phyloP scores from a whole-genome alignment of 1,284 basidiomycete genomes.

The Filobasidium uniguttulatum region DNA sequence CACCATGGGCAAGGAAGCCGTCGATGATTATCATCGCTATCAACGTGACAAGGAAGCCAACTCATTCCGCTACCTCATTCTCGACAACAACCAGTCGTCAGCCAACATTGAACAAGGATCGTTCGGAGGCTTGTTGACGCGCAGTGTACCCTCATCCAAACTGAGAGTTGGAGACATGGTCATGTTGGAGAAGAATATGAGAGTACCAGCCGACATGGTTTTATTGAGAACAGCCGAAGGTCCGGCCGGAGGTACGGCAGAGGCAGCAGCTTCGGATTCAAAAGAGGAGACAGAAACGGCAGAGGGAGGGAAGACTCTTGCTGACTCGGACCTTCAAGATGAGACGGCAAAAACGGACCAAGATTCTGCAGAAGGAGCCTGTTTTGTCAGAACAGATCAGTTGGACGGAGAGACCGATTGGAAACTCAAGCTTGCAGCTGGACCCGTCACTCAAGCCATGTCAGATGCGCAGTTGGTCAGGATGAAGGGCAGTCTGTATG shows the following conservation, averaged over 20 bases:
- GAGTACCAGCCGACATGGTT: constrained; percentile 89
- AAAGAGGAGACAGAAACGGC: background rate
- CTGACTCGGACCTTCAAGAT: too few relatives aligned
- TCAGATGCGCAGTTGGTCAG: constrained; percentile 52
- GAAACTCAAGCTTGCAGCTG: constrained; percentile 87
- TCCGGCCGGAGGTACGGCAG: background rate
- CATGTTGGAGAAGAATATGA: constrained; percentile 86
- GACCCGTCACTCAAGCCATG: constrained; percentile 66
- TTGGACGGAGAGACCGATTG: constrained; percentile 98
- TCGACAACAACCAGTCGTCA: constrained; percentile 39
- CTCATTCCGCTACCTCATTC: constrained; percentile 73
- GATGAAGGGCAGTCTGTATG: constrained; percentile 74
- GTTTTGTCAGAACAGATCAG: constrained; percentile 96
- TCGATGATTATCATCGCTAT: constrained; percentile 91
- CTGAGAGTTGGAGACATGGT: constrained; percentile 87
- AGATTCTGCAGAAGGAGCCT: constrained; percentile 55
- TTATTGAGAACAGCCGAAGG: constrained; percentile 66
- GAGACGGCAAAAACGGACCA: constrained; percentile 33
- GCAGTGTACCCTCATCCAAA: constrained; percentile 71
- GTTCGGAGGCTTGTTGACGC: constrained; percentile 42
- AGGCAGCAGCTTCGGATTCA: background rate
- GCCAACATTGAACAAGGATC: background rate
- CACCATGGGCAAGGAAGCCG: constrained; percentile 97
- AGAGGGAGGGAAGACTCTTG: background rate
- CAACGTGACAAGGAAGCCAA: constrained; percentile 88